phyloP scores from a whole-genome alignment of 441 rosid species.

The Eruca vesicaria region DNA sequence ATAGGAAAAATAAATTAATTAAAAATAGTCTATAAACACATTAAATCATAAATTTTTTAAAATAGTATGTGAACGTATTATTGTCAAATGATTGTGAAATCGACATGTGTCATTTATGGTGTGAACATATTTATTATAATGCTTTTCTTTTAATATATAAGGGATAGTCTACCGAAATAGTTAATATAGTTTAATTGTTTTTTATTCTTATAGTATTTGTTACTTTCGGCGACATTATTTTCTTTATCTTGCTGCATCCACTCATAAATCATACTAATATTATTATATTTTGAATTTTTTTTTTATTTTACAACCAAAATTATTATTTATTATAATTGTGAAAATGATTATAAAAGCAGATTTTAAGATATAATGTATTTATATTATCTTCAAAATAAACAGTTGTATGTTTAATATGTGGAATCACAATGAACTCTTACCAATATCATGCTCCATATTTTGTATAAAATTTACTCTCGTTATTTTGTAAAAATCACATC shows the following conservation, averaged over 20 bases:
- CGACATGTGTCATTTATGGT: too few species aligned
- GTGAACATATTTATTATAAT: too few species aligned
- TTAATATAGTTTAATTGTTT: not conserved
- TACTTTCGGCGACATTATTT: constrained; percentile 15
- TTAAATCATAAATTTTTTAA: too few species aligned
- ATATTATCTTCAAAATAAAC: not conserved
- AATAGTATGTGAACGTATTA: too few species aligned
- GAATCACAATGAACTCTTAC: not conserved
- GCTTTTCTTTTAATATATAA: too few species aligned
- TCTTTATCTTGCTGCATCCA: not conserved
- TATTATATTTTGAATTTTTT: not conserved
- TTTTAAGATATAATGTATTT: too few species aligned
- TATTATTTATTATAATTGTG: not conserved
- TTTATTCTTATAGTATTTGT: not conserved
- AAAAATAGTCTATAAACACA: too few species aligned
- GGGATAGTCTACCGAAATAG: constrained; percentile 3
- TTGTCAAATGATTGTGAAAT: too few species aligned
- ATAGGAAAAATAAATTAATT: too few species aligned
- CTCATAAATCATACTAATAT: not conserved
- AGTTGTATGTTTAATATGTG: not conserved
- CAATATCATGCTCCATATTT: not conserved
- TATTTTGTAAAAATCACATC: not conserved
- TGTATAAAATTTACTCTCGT: not conserved
- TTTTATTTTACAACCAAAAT: not conserved
- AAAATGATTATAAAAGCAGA: not conserved